A percentile compares a stretch with the other conserved stretches of the same genome.
These are phyloP conservation scores for Phytophthora citrophthora DNA, from an alignment of 352 stramenopile genomes.

Conservation along the genomic window DNA sequence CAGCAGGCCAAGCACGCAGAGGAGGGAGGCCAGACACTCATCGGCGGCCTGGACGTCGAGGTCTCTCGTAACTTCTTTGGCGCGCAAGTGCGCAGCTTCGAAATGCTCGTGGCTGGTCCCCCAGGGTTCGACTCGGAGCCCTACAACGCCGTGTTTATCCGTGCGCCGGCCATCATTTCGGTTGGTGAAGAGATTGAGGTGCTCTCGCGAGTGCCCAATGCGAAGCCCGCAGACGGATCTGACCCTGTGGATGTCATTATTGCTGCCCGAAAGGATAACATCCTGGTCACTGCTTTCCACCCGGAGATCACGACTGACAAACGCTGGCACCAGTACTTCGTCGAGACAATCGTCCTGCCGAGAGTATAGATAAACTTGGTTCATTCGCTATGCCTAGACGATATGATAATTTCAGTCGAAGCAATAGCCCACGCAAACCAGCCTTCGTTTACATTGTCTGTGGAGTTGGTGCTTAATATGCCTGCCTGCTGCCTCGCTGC, in stretches of 20 bases:
- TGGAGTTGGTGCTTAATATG: slow-evolving; percentile 17
- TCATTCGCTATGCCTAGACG: too few relatives aligned
- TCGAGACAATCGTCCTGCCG: slow-evolving; percentile 72
- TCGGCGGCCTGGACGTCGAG: slow-evolving; percentile 95
- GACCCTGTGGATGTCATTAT: slow-evolving; percentile 86
- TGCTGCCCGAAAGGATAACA: slow-evolving; percentile 85
- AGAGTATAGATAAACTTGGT: slow-evolving; percentile 36
- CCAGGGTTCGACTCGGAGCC: slow-evolving; percentile 61
- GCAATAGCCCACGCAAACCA: slow-evolving; percentile 15
- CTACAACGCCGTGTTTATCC: slow-evolving; percentile 97
- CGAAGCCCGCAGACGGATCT: slow-evolving; percentile 73
- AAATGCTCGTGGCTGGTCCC: slow-evolving; percentile 68
- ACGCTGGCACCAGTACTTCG: slow-evolving; percentile 96
- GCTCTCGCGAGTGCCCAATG: slow-evolving; percentile 87
- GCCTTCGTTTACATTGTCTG: slow-evolving; percentile 36
- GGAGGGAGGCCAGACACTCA: slow-evolving; percentile 92
- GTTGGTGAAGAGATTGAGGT: slow-evolving; percentile 90
- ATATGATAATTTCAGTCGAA: neutral
- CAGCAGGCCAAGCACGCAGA: slow-evolving; percentile 85
- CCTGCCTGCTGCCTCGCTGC: slow-evolving; percentile 18
- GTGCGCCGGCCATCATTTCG: slow-evolving; percentile 95
- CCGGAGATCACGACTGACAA: slow-evolving; percentile 95
- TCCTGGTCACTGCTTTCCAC: slow-evolving; percentile 96
- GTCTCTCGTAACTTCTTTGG: slow-evolving; percentile 98
- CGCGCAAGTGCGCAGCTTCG: slow-evolving; percentile 90